These are phyloP conservation scores for Maudiozyma humilis DNA, from an alignment of 1,139 yeast species.

Conservation along the genomic window DNA sequence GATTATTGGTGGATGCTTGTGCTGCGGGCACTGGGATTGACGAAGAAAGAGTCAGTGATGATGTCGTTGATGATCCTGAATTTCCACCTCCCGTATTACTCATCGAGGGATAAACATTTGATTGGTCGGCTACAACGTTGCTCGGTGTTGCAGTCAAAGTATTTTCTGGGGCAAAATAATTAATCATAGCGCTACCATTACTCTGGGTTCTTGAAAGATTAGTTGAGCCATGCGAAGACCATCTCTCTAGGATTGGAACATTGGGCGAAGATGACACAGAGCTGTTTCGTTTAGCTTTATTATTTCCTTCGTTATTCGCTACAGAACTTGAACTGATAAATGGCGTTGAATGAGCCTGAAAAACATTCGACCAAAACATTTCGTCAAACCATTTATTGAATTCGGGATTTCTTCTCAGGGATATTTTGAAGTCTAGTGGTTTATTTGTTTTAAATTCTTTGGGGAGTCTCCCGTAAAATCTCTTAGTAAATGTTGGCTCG, in stretches of 20 bases:
- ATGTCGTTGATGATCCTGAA: neutral
- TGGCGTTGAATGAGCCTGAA: slow-evolving; percentile 31
- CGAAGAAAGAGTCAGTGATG: neutral
- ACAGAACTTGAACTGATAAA: slow-evolving; percentile 3
- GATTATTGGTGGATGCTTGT: neutral
- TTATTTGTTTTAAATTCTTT: neutral
- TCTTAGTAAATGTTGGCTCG: slow-evolving; percentile 11
- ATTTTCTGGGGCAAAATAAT: slow-evolving; percentile 15
- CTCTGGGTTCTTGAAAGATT: slow-evolving; percentile 27
- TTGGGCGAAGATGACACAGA: neutral
- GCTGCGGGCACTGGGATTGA: neutral
- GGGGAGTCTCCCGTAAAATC: slow-evolving; percentile 11
- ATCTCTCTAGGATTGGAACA: slow-evolving; percentile 20
- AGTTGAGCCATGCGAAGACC: slow-evolving; percentile 21
- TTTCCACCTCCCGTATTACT: neutral
- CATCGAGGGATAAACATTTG: neutral
- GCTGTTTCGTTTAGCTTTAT: neutral
- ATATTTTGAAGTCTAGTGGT: slow-evolving; percentile 4
- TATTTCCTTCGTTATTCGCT: neutral
- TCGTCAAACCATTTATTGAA: slow-evolving; percentile 75
- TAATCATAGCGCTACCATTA: slow-evolving; percentile 23
- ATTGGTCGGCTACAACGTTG: neutral
- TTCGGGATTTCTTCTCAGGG: slow-evolving; percentile 15
- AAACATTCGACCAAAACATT: slow-evolving; percentile 58
- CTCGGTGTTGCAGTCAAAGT: neutral